phyloP scores from a whole-genome alignment of 164 flowering plant species.

The Platanus orientalis region DNA sequence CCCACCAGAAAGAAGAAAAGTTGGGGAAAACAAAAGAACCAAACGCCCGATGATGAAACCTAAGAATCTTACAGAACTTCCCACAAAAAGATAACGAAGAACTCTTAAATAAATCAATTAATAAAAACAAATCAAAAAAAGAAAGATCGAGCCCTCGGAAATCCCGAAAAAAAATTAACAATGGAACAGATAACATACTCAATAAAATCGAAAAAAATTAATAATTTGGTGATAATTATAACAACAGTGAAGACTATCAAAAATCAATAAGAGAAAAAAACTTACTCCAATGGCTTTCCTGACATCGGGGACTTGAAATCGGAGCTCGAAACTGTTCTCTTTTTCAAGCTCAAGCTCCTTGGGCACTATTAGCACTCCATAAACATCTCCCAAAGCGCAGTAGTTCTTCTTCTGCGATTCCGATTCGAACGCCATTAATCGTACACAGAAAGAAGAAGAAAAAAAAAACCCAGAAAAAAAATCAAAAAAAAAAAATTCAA shows the following conservation, averaged over 20 bases:
- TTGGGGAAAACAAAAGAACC: too few species aligned
- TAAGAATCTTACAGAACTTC: too few species aligned
- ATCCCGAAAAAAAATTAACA: too few species aligned
- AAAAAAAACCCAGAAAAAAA: neutral
- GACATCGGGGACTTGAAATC: slow-evolving; percentile 47
- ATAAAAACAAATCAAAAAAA: neutral
- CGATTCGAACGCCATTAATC: slow-evolving; percentile 36
- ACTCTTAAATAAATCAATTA: too few species aligned
- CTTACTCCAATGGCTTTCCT: slow-evolving; percentile 37
- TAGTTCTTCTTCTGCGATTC: slow-evolving; percentile 49
- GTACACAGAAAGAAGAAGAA: too few species aligned
- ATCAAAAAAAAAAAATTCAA: too few species aligned
- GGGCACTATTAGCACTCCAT: slow-evolving; percentile 38
- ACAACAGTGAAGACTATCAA: neutral
- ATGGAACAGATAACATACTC: too few species aligned
- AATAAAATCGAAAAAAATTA: too few species aligned
- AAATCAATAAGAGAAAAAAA: neutral
- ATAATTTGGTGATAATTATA: neutral
- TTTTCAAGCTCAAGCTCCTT: slow-evolving; percentile 37
- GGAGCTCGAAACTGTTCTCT: slow-evolving; percentile 32
- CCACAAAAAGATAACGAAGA: too few species aligned
- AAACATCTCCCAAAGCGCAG: slow-evolving; percentile 43
- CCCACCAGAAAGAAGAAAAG: too few species aligned
- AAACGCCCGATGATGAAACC: too few species aligned
- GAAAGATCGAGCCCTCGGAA: neutral